A percentile compares a stretch with the other conserved stretches of the same genome.
These are phyloP conservation scores for Colletotrichum musicola DNA, from an alignment of 2,329 filamentous ascomycete species.

Conservation along the genomic window DNA sequence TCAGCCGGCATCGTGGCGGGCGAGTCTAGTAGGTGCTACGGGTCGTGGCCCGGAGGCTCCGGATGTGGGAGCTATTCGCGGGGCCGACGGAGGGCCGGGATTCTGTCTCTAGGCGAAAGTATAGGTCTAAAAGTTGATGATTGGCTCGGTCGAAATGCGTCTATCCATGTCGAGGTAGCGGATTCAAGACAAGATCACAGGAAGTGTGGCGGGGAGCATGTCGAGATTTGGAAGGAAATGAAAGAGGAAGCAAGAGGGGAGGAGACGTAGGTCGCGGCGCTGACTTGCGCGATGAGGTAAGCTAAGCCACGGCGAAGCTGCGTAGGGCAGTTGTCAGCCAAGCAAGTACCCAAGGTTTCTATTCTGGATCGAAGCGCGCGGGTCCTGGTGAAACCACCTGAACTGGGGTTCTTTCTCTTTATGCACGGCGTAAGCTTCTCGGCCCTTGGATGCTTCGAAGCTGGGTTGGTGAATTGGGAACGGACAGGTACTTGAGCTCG, in stretches of 20 bases:
- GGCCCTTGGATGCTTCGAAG: too few relatives aligned
- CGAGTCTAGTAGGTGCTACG: background rate
- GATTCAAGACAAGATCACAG: background rate
- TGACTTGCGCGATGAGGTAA: slow-evolving; percentile 38
- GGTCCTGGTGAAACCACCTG: background rate
- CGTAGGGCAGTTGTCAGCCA: slow-evolving; percentile 3
- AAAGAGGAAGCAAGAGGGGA: background rate
- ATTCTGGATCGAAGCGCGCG: slow-evolving; percentile 19
- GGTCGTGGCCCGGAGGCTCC: slow-evolving; percentile 25
- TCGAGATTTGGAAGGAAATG: background rate
- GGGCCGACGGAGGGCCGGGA: slow-evolving; percentile 15
- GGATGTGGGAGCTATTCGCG: slow-evolving; percentile 20
- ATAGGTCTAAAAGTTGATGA: background rate
- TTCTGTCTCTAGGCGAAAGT: background rate
- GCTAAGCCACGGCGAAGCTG: slow-evolving; percentile 29
- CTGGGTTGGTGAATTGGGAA: too few relatives aligned
- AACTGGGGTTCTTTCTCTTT: background rate
- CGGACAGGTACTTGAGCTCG: too few relatives aligned
- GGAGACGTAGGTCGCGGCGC: slow-evolving; percentile 13
- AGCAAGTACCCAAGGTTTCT: slow-evolving; percentile 16
- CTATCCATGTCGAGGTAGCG: slow-evolving; percentile 23
- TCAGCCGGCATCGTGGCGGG: slow-evolving; percentile 62
- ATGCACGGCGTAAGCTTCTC: background rate
- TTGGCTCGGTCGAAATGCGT: background rate
- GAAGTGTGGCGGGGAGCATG: slow-evolving; percentile 4